Evolutionary conservation across 139 green algal genomes (phyloP).

Genomic region (Pseudopediastrum boryanum): DNA sequence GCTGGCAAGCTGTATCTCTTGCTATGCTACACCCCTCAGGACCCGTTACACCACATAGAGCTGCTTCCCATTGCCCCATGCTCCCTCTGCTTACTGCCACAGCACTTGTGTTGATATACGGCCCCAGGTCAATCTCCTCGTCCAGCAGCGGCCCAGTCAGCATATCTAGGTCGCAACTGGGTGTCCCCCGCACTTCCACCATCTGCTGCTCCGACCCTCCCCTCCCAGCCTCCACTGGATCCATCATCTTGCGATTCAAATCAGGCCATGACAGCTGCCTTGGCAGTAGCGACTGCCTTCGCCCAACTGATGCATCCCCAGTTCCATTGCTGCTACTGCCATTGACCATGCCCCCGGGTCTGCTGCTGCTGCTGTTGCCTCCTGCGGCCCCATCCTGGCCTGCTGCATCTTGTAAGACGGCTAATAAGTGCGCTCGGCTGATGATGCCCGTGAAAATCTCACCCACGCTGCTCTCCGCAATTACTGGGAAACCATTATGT

Average conservation of each 20-base stretch:
- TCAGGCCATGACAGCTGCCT: slow-evolving; percentile 53
- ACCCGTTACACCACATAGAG: no score
- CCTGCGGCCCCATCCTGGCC: neutral
- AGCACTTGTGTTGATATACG: slow-evolving; percentile 82
- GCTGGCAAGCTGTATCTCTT: no score
- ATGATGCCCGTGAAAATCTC: slow-evolving; percentile 83
- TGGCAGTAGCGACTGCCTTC: slow-evolving; percentile 7
- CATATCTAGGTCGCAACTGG: slow-evolving; percentile 20
- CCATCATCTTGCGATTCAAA: slow-evolving; percentile 61
- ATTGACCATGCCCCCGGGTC: neutral
- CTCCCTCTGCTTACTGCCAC: slow-evolving; percentile 58
- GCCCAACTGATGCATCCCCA: neutral
- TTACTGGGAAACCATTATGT: slow-evolving; percentile 46
- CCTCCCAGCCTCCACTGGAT: slow-evolving; percentile 44
- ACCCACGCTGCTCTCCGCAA: slow-evolving; percentile 19
- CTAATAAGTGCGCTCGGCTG: slow-evolving; percentile 76
- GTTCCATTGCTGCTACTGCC: neutral
- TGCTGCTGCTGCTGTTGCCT: slow-evolving; percentile 28
- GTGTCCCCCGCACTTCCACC: slow-evolving; percentile 38
- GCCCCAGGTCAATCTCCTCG: slow-evolving; percentile 68
- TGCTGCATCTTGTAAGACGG: slow-evolving; percentile 68
- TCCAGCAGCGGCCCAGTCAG: slow-evolving; percentile 16
- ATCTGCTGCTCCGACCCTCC: slow-evolving; percentile 40
- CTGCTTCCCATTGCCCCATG: no score
- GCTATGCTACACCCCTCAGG: no score